A percentile compares a stretch with the other conserved stretches of the same genome.
These are phyloP conservation scores for Gossypium gossypioides DNA, from an alignment of 441 rosid genomes.

Conservation along the genomic window DNA sequence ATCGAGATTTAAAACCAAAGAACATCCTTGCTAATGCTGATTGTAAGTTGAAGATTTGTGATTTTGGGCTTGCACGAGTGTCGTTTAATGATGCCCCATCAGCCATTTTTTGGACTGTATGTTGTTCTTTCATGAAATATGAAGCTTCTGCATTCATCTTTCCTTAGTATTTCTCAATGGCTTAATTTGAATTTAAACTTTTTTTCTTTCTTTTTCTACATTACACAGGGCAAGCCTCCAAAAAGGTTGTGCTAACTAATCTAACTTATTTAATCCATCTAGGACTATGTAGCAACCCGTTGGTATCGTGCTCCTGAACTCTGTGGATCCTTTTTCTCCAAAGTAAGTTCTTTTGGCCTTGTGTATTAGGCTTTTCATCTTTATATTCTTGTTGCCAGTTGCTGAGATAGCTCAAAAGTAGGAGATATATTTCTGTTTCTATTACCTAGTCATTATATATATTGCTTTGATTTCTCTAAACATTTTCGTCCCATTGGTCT, in stretches of 20 bases:
- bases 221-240: constrained; percentile 1
- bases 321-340: constrained; percentile 97
- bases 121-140: constrained; percentile 20
- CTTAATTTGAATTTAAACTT: not conserved
- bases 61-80: constrained; percentile 94
- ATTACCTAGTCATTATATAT: not conserved
- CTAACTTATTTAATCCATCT: constrained; percentile 13
- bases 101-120: constrained; percentile 96
- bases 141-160: not conserved
- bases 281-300: constrained; percentile 99
- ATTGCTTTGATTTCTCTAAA: not conserved
- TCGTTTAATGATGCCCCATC: constrained; percentile 96
- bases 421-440: not conserved
- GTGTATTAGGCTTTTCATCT: not conserved
- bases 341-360: constrained; percentile 47
- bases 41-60: constrained; percentile 95
- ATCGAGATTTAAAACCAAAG: constrained; percentile 90
- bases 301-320: constrained; percentile 99
- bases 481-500: not conserved
- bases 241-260: constrained; percentile 13
- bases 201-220: not conserved
- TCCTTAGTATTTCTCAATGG: not conserved
- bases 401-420: not conserved
- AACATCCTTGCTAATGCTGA: constrained; percentile 97
- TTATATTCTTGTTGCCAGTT: not conserved